Evolutionary conservation across 768 basidiomycete genomes (phyloP), one percentile per base, ranked within the genome.

Genomic region (Leccinum subgranulosum): DNA sequence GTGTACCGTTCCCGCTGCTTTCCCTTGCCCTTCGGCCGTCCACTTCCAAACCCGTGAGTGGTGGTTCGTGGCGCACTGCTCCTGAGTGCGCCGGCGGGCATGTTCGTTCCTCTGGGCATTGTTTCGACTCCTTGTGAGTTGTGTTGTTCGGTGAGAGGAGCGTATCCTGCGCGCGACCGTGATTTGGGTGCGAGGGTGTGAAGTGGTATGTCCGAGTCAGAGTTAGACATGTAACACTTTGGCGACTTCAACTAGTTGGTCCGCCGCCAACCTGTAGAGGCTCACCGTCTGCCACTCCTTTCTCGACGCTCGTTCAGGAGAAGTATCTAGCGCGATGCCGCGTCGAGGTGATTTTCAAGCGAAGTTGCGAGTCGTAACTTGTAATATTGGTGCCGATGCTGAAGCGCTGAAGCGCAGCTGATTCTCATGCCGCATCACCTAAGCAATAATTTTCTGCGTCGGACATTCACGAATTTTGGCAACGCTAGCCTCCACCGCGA

Each of bases 181-280:
- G 75, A 65, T 62, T 64, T 69, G 73, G 78, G 76, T 80, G 81
- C 74, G 67, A 88, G 75, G 64, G 78, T 77, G 64, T 77, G 82
- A 54, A 89, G 75, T n/a, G 86, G 87, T 72, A 88, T 89, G 75
- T 87, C 87, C 71, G 86, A 81, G 62, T 49, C 87, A 72, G 86
- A 81, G 62, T 49, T 65, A 59, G 69, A 66, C 69, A 70, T 70
- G 66, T 62, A 70, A 55, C 54, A 14, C 17, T n/a, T 39, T 39
- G 36, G 36, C 36, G 36, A n/a, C 36, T 17, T 39, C 36, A 39
- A 39, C 36, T 39, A 39, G 9, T 39, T 39, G 36, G 17, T n/a
- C 17, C 29, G 14, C 49, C 19, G 39, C 5, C 43, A 29, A 29
- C 36, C 21, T 25, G 29, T 52, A 49, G 49, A 52, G 54, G 49